Evolutionary conservation across 2,329 filamentous ascomycete species (phyloP).

Genomic region (Talaromyces sp.): DNA sequence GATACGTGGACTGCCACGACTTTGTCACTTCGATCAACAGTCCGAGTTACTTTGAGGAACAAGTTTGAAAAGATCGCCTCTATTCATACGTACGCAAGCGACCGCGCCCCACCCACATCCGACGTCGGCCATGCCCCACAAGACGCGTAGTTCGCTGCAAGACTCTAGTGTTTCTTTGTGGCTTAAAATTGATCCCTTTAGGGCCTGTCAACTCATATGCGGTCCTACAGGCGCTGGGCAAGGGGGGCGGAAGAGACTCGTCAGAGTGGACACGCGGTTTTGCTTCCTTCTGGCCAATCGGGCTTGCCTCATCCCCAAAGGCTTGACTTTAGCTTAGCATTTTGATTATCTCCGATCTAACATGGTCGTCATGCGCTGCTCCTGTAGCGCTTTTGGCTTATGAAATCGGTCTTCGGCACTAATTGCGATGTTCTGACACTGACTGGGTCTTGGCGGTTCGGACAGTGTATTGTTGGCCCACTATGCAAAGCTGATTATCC

Average conservation of each 20-base stretch:
- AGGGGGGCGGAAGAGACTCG: background rate
- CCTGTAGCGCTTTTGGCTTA: background rate
- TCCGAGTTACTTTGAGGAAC: background rate
- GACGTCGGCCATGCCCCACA: constrained; percentile 1
- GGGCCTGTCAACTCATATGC: background rate
- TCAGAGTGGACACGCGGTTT: background rate
- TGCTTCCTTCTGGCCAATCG: background rate
- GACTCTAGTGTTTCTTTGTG: background rate
- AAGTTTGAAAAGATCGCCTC: background rate
- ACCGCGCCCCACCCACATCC: background rate
- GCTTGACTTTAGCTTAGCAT: too few species aligned
- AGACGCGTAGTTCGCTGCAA: constrained; percentile 2
- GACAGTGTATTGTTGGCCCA: background rate
- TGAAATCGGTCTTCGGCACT: background rate
- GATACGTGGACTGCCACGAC: too few species aligned
- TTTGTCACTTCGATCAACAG: background rate
- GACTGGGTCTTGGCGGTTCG: background rate
- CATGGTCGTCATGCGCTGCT: background rate
- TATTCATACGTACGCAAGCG: constrained; percentile 1
- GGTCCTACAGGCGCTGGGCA: background rate
- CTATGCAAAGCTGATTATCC: background rate
- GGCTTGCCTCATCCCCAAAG: background rate
- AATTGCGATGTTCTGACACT: constrained; percentile 1
- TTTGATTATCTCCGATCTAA: constrained; percentile 1
- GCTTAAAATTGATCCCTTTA: background rate